phyloP scores from a whole-genome alignment of 2,329 filamentous ascomycete species.

The Trichoderma sp. region DNA sequence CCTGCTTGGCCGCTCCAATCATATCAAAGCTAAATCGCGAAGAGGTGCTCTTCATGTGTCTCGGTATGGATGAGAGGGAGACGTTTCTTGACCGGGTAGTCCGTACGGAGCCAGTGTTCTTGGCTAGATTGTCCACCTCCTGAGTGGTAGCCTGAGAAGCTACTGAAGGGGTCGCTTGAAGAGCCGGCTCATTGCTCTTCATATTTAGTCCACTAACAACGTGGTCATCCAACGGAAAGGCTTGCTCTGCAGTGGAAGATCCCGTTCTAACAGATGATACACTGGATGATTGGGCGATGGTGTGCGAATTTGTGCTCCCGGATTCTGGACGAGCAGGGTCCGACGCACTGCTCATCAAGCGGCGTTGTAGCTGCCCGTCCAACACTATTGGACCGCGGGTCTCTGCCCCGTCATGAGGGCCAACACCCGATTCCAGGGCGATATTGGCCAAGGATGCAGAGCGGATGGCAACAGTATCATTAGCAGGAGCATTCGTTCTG shows the following conservation, averaged over 20 bases:
- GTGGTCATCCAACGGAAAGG: constrained; percentile 16
- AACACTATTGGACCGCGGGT: background rate
- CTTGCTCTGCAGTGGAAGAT: constrained; percentile 16
- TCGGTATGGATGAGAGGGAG: constrained; percentile 54
- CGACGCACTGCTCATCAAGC: constrained; percentile 32
- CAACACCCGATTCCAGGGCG: constrained; percentile 21
- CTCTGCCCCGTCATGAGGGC: background rate
- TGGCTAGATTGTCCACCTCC: constrained; percentile 23
- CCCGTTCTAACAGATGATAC: constrained; percentile 26
- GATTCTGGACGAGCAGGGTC: constrained; percentile 27
- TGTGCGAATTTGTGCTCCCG: constrained; percentile 28
- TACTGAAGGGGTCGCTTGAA: constrained; percentile 18
- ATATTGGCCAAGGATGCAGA: constrained; percentile 20
- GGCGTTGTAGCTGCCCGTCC: constrained; percentile 13
- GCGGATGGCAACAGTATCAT: constrained; percentile 21
- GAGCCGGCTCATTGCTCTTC: constrained; percentile 33
- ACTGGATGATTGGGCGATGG: constrained; percentile 29
- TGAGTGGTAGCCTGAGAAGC: constrained; percentile 26
- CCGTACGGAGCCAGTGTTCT: constrained; percentile 26
- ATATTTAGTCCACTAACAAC: constrained; percentile 39
- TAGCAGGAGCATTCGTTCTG: constrained; percentile 31
- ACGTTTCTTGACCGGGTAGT: constrained; percentile 49
- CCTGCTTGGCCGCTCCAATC: constrained; percentile 64
- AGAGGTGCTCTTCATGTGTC: constrained; percentile 71
- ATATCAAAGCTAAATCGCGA: constrained; percentile 82